Percentiles rank a stretch among this genome's conserved stretches.
These are phyloP conservation scores for Apiosordaria backusii DNA, from an alignment of 495 filamentous ascomycete genomes.

Conservation along the genomic window DNA sequence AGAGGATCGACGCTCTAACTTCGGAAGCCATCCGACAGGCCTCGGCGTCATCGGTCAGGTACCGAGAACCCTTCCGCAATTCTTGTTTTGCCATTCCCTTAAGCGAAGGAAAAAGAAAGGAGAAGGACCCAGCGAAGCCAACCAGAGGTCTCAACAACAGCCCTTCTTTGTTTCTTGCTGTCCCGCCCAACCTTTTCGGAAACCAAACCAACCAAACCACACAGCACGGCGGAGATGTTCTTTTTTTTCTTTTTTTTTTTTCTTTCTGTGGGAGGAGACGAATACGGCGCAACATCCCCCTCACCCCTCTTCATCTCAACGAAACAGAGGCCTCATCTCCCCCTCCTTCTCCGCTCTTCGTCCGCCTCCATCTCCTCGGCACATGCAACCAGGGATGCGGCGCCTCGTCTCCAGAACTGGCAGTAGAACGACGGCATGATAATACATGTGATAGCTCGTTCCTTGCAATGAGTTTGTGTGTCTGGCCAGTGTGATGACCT, in stretches of 20 bases:
- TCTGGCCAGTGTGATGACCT: background rate
- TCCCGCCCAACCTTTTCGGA: background rate
- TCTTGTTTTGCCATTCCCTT: background rate
- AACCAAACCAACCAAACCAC: background rate
- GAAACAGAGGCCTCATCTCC: background rate
- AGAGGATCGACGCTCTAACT: slow-evolving; percentile 6
- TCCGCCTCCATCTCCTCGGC: background rate
- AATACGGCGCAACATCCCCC: slow-evolving; percentile 8
- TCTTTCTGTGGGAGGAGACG: background rate
- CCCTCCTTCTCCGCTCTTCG: background rate
- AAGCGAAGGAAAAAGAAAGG: background rate
- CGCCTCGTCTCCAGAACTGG: background rate
- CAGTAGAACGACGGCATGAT: background rate
- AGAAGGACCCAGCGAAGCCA: background rate
- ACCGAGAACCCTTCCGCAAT: slow-evolving; percentile 1
- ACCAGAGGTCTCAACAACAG: background rate
- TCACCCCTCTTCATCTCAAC: background rate
- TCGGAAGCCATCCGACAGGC: slow-evolving; percentile 21
- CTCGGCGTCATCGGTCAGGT: background rate
- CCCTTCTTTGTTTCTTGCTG: background rate
- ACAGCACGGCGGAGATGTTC: background rate
- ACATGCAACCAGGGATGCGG: background rate
- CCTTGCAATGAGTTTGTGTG: background rate
- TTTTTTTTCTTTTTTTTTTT: background rate
- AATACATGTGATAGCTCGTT: slow-evolving; percentile 1